These are phyloP conservation scores for Patellaria atrata DNA, from an alignment of 495 filamentous ascomycete genomes.

Conservation along the genomic window DNA sequence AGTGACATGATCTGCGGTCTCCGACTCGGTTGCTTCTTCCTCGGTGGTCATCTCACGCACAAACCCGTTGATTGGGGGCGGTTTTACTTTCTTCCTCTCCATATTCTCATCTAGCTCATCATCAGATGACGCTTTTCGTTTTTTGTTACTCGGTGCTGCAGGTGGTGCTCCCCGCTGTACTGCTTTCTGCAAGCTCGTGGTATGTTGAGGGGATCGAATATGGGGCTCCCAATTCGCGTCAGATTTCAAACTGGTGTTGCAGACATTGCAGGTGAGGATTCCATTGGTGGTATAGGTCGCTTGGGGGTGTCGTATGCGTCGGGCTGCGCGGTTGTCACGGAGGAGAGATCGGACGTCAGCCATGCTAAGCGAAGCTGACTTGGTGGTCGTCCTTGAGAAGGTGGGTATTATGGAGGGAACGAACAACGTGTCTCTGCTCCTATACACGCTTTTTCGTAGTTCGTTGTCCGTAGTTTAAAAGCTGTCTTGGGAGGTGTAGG, in stretches of 20 bases:
- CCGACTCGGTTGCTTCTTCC: not conserved
- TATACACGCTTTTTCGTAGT: too few relatives aligned
- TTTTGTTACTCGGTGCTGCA: slow-evolving; percentile 35
- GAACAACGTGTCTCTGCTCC: too few relatives aligned
- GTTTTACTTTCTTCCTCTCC: slow-evolving; percentile 9
- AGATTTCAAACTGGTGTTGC: slow-evolving; percentile 43
- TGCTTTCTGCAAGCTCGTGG: slow-evolving; percentile 15
- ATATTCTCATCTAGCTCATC: slow-evolving; percentile 35
- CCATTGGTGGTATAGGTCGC: slow-evolving; percentile 46
- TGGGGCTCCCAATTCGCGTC: slow-evolving; percentile 48
- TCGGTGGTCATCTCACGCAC: too few relatives aligned
- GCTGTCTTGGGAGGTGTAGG: too few relatives aligned
- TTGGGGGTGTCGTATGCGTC: slow-evolving; percentile 54
- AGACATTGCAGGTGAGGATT: slow-evolving; percentile 44
- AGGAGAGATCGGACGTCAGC: slow-evolving; percentile 72
- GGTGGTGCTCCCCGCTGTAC: slow-evolving; percentile 21
- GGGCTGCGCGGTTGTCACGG: slow-evolving; percentile 54
- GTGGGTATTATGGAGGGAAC: too few relatives aligned
- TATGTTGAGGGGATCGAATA: slow-evolving; percentile 35
- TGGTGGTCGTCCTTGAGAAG: too few relatives aligned
- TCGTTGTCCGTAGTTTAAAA: too few relatives aligned
- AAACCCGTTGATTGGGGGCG: not conserved
- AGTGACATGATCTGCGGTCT: not conserved
- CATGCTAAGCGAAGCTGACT: slow-evolving; percentile 34
- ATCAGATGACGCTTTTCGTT: slow-evolving; percentile 40